Conservation (phyloP, 306 rosid genomes). For the Aeschynomene evenia region DNA sequence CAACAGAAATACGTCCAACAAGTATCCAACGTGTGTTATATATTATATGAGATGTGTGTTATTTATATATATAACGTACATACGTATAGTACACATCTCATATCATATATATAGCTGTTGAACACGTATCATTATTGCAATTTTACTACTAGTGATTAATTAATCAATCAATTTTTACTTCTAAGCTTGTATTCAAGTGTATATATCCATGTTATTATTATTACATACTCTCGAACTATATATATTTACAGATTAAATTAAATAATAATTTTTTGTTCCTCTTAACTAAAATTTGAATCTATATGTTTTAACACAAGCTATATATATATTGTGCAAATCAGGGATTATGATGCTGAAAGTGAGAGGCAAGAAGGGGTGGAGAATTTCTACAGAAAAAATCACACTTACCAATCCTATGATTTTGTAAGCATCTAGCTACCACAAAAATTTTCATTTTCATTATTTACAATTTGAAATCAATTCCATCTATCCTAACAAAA, state of each 20-base stretch:
- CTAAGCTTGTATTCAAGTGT: not conserved
- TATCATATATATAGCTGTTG: too few relatives aligned
- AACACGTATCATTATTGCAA: too few relatives aligned
- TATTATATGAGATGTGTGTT: too few relatives aligned
- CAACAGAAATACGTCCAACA: too few relatives aligned
- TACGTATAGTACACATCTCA: too few relatives aligned
- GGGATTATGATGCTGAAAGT: constrained; percentile 62
- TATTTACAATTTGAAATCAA: not conserved
- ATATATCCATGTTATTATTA: not conserved
- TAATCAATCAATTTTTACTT: too few relatives aligned
- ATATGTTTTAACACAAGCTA: not conserved
- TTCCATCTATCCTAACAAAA: too few relatives aligned
- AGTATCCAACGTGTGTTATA: too few relatives aligned
- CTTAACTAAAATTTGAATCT: not conserved
- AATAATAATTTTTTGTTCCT: not conserved
- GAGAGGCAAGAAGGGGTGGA: constrained; percentile 67
- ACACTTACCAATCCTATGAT: constrained; percentile 60
- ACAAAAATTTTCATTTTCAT: not conserved
- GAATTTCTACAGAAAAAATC: constrained; percentile 63
- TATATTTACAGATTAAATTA: not conserved
- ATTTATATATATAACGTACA: too few relatives aligned
- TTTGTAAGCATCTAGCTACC: constrained; percentile 47
- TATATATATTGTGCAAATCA: constrained; percentile 26
- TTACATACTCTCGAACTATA: too few relatives aligned
- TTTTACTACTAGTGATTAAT: too few relatives aligned